Conservation (phyloP, 2,329 filamentous ascomycete genomes). For the Huntiella decipiens region DNA sequence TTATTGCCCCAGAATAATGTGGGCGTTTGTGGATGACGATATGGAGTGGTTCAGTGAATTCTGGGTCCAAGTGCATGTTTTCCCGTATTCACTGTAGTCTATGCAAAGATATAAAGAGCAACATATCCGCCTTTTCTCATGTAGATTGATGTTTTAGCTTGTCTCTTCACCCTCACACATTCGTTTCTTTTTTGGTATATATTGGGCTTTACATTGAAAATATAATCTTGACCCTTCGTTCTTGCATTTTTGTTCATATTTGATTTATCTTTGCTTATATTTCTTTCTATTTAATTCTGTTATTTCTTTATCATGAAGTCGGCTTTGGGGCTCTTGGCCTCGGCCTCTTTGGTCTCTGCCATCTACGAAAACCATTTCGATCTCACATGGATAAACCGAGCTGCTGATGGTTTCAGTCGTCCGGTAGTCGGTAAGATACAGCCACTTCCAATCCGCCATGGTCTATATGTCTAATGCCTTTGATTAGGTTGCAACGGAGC, state of each 20-base stretch:
- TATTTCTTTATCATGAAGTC: constrained; percentile 2
- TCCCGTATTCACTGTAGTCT: background rate
- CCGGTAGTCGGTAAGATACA: constrained; percentile 12
- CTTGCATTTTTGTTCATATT: background rate
- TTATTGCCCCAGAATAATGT: too few relatives aligned
- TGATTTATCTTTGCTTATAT: background rate
- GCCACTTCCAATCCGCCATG: background rate
- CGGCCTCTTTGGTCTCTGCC: constrained; percentile 6
- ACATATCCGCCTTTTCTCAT: background rate
- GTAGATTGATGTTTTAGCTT: background rate
- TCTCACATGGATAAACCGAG: constrained; percentile 10
- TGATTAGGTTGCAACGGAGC: constrained; percentile 20
- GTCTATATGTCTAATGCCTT: background rate
- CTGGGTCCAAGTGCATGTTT: too few relatives aligned
- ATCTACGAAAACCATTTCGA: constrained; percentile 9
- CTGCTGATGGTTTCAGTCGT: constrained; percentile 11
- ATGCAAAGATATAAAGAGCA: background rate
- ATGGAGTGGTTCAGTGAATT: too few relatives aligned
- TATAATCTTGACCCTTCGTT: background rate
- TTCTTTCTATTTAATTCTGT: background rate
- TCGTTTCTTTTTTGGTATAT: background rate
- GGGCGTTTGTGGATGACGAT: too few relatives aligned
- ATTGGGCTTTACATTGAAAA: background rate
- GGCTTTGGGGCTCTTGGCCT: background rate
- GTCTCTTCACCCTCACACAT: background rate